A percentile compares a stretch with the other conserved stretches of the same genome.
Conservation (phyloP, 352 stramenopile genomes). For the Hyaloperonospora brassicae region DNA sequence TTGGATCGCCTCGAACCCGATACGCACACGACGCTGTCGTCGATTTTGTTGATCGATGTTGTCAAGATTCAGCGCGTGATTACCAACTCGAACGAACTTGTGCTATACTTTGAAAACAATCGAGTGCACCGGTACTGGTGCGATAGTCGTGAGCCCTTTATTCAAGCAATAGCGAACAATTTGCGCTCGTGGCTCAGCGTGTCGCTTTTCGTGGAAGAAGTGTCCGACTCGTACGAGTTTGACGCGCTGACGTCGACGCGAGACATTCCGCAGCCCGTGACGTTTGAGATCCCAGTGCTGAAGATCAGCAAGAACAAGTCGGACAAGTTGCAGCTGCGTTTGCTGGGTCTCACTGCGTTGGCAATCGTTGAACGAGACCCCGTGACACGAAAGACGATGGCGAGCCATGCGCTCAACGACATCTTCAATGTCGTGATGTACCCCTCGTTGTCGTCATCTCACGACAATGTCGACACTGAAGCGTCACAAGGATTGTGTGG, state of each 20-base stretch:
- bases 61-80: conserved; percentile 84
- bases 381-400: conserved; percentile 57
- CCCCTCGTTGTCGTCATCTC: conserved; percentile 61
- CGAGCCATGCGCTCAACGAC: conserved; percentile 59
- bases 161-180: conserved; percentile 82
- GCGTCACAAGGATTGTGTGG: conserved; percentile 53
- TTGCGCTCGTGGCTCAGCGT: conserved; percentile 78
- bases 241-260: conserved; percentile 67
- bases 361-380: conserved; percentile 71
- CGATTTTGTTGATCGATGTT: conserved; percentile 81
- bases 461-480: conserved; percentile 34
- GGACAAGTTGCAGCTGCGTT: conserved; percentile 61
- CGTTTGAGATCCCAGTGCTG: conserved; percentile 78
- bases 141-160: conserved; percentile 80
- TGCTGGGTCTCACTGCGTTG: conserved; percentile 60
- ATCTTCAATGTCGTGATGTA: conserved; percentile 87
- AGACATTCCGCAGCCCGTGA: conserved; percentile 71
- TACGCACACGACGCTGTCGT: conserved; percentile 61
- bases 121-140: conserved; percentile 84
- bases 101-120: conserved; percentile 84
- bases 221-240: conserved; percentile 78
- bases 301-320: conserved; percentile 81
- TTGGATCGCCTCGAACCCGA: conserved; percentile 66
- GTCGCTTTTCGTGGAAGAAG: conserved; percentile 75
- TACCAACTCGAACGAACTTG: conserved; percentile 73